Evolutionary conservation across 148 eudicot genomes (phyloP), one percentile per base, ranked within the genome.

Genomic region (Cornus kousa): DNA sequence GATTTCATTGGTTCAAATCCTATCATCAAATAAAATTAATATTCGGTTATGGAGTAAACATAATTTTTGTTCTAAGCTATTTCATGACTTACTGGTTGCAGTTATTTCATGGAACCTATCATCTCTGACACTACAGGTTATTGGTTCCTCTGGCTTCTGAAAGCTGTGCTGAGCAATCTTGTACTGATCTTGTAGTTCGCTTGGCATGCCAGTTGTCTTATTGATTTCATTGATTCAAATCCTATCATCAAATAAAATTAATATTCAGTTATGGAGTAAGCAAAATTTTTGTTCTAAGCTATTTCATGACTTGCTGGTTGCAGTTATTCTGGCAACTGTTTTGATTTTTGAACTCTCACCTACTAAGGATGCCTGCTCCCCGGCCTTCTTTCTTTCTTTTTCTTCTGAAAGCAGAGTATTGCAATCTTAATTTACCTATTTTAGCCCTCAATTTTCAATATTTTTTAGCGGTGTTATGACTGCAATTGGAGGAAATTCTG

Each of bases 391-490:
- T 53, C 46, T 32, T 57, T 62, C 17, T 55, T 78, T 80, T 12
- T 77, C 16, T 66, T 66, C 69, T 77, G 80, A 48, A 74, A 79
- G 82, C 92, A 94, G 98, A 90, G 95, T 31, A 90, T 94, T 76
- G 91, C 28, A 28, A 28, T 28, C 28, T 28, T 28, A 28, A 28
- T 28, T 28, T 28, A 28, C 28, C 28, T 28, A 28, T 28, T 28
- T 28, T 28, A 28, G 1, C 28, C 28, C 28, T 28, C 28, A 28
- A 28, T 1, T 28, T 0, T 28, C 98, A 71, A 90, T 86, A 37
- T 94, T 89, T 86, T 94, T 94, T 89, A 94, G 98, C 90, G 88
- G 87, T 78, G 89, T 94, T 76, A 94, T 94, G 98, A 71, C 87
- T 12, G 87, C 93, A 48, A 83, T 94, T 67, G 97, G 98, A 50